phyloP scores from a whole-genome alignment of 192 early-diverging fungal species.

The Oehlia diaphana region DNA sequence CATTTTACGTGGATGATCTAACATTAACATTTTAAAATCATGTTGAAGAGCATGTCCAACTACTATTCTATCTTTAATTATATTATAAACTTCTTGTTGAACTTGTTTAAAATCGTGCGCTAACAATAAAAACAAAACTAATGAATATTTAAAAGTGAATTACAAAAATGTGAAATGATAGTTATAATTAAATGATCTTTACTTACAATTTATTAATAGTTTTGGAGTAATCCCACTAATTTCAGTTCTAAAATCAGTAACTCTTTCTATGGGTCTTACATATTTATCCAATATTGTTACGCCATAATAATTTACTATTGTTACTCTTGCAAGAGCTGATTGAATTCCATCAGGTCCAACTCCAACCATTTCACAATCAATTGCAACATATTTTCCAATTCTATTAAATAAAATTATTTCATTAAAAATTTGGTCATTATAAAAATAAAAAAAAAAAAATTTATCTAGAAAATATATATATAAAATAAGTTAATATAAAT shows the following conservation, averaged over 20 bases:
- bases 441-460: not conserved
- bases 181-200: not conserved
- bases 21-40: slow-evolving; percentile 78
- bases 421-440: not conserved
- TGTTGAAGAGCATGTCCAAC: slow-evolving; percentile 91
- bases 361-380: slow-evolving; percentile 99
- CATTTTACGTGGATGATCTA: slow-evolving; percentile 76
- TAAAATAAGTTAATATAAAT: not conserved
- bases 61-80: slow-evolving; percentile 83
- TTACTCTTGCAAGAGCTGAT: slow-evolving; percentile 91
- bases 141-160: not conserved
- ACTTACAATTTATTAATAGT: slow-evolving; percentile 45
- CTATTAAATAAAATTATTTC: slow-evolving; percentile 7
- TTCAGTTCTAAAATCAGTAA: slow-evolving; percentile 92
- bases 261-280: slow-evolving; percentile 77
- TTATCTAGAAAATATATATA: too few relatives aligned
- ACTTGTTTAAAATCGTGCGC: slow-evolving; percentile 77
- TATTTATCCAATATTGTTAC: slow-evolving; percentile 80
- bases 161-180: not conserved
- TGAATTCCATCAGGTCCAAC: slow-evolving; percentile 78
- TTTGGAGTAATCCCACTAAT: slow-evolving; percentile 90
- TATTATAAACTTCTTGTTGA: slow-evolving; percentile 74
- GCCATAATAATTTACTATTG: slow-evolving; percentile 93
- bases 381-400: slow-evolving; percentile 86
- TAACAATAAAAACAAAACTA: slow-evolving; percentile 23